These are phyloP conservation scores for Exophiala calicioides DNA, from an alignment of 2,329 filamentous ascomycete species.

Conservation along the genomic window DNA sequence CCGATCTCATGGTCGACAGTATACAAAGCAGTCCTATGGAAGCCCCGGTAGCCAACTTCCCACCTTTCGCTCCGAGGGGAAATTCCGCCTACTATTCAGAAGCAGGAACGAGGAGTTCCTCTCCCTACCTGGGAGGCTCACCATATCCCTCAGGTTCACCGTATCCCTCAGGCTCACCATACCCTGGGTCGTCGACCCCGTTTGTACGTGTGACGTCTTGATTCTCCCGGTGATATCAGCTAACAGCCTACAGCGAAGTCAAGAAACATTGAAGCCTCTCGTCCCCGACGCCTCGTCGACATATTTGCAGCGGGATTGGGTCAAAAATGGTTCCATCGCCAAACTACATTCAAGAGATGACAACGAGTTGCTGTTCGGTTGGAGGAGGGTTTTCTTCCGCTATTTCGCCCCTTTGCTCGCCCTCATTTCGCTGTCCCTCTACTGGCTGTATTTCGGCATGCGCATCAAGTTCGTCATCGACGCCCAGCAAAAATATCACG, in stretches of 20 bases:
- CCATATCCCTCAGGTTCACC: constrained; percentile 23
- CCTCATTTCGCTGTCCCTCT: constrained; percentile 39
- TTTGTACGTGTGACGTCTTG: constrained; percentile 31
- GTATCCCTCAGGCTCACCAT: constrained; percentile 2
- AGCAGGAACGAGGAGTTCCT: constrained; percentile 29
- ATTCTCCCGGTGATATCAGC: constrained; percentile 5
- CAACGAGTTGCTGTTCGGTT: constrained; percentile 40
- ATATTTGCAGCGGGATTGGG: constrained; percentile 39
- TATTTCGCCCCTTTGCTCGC: constrained; percentile 39
- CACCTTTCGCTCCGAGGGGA: constrained; percentile 25
- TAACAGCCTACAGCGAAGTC: constrained; percentile 37
- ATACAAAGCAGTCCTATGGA: constrained; percentile 17
- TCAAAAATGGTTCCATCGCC: constrained; percentile 41
- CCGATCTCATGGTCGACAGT: constrained; percentile 23
- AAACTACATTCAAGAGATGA: constrained; percentile 41
- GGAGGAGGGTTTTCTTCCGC: constrained; percentile 40
- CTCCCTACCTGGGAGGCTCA: constrained; percentile 34
- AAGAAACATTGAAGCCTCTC: constrained; percentile 38
- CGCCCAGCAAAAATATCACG: constrained; percentile 47
- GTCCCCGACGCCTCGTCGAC: constrained; percentile 35
- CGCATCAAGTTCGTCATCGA: constrained; percentile 56
- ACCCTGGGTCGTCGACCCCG: constrained; percentile 32
- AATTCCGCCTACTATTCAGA: constrained; percentile 22
- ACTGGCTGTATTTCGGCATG: constrained; percentile 51
- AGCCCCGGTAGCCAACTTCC: constrained; percentile 10